Evolutionary conservation across 371 early-diverging fungal species (phyloP).

Genomic region (Syncephalastrum sp.): DNA sequence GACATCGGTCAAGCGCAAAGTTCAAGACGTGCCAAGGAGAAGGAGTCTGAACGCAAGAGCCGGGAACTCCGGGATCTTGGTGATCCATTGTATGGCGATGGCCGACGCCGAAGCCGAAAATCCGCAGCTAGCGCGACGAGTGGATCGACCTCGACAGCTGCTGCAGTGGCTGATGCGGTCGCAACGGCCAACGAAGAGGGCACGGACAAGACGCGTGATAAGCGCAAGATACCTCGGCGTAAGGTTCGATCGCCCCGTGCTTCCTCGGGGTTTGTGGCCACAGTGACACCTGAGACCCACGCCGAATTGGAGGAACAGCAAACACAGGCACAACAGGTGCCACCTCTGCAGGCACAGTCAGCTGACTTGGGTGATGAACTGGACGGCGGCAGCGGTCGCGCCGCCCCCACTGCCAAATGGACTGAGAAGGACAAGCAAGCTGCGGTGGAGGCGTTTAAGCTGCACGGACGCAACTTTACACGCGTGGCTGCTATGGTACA

Average conservation of each 20-base stretch:
- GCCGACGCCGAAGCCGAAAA: slow-evolving; percentile 22
- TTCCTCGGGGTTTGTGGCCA: not conserved
- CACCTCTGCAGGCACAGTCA: slow-evolving; percentile 3
- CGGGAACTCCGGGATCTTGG: slow-evolving; percentile 42
- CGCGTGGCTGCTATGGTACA: slow-evolving; percentile 69
- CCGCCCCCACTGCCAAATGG: slow-evolving; percentile 63
- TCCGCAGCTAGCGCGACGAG: slow-evolving; percentile 5
- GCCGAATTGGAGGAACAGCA: slow-evolving; percentile 1
- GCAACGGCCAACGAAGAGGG: slow-evolving; percentile 1
- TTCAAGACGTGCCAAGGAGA: slow-evolving; percentile 48
- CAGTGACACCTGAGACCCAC: too few relatives aligned
- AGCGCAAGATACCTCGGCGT: slow-evolving; percentile 17
- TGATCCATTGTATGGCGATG: slow-evolving; percentile 31
- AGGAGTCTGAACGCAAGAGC: slow-evolving; percentile 45
- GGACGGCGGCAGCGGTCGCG: slow-evolving; percentile 29
- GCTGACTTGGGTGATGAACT: slow-evolving; percentile 17
- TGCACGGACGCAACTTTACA: slow-evolving; percentile 73
- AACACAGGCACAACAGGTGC: not conserved
- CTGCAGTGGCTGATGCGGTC: not conserved
- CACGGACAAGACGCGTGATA: slow-evolving; percentile 10
- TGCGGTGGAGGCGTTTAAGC: slow-evolving; percentile 73
- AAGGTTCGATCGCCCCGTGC: slow-evolving; percentile 32
- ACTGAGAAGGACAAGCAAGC: slow-evolving; percentile 70
- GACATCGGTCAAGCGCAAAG: slow-evolving; percentile 65
- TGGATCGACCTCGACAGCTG: not conserved